Base-by-base conservation (phyloP, 805 yeast species). In the Candida boleticola region DNA sequence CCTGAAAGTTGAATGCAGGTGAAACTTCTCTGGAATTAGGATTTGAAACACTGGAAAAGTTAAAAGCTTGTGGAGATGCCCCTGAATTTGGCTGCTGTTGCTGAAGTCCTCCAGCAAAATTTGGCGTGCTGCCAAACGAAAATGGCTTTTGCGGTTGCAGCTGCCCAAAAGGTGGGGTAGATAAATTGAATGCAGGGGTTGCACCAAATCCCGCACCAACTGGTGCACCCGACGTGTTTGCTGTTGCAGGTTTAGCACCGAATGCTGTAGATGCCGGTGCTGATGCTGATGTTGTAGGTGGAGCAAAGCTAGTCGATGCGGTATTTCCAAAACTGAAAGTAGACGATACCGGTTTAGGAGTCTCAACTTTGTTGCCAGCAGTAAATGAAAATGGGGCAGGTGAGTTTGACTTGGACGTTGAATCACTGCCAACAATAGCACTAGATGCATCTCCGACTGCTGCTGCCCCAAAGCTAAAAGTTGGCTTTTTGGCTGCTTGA, bases 381-480 rank as follows among this genome's bases (percentile, higher is more conserved):
- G 14, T 37, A 21, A 37, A 27, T n/a, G 33, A n/a, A 17, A 20
- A 16, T 21, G 40, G 38, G 14, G 38, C 22, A 16, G 22, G 38
- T 9, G 38, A 35, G 13, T 17, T 25, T 25, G 38, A n/a, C 7
- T 35, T 35, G 29, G 20, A 16, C 7, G 43, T 13, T 14, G 23
- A 20, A 11, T 39, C 29, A 21, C 39, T 31, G 18, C 44, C 41
- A 32, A 14, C 36, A 30, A 5, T 30, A 14, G 19, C 22, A n/a
- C n/a, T n/a, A 5, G 30, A 11, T n/a, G 31, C 20, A 34, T 7
- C 11, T 16, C 26, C 33, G 16, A 7, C 13, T n/a, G 37, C 21
- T 29, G 41, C 17, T 19, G 40, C 40, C 5, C 51, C 51, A 30
- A 46, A 43, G 32, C 31, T 43, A 34, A 48, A 46, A 3, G 45